Conservation (phyloP, 768 basidiomycete species). For the Serendipita sp. region DNA sequence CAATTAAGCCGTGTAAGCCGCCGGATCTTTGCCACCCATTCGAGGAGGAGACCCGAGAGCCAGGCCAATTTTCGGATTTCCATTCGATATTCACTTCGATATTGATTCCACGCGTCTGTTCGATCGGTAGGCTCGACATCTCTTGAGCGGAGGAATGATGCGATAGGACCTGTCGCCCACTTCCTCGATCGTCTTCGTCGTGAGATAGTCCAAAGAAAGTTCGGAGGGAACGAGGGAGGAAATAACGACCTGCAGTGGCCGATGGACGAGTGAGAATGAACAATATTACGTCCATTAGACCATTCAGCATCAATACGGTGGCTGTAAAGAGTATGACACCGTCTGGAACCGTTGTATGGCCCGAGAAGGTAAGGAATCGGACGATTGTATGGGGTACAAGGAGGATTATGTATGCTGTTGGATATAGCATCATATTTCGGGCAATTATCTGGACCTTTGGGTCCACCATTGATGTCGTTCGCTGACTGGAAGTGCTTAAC, state of each 20-base stretch:
- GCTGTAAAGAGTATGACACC: not conserved
- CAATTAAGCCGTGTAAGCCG: no score
- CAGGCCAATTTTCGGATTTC: no score
- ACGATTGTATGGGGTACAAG: not conserved
- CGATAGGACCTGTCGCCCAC: no score
- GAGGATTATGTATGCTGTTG: not conserved
- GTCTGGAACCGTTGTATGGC: not conserved
- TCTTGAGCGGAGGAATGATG: no score
- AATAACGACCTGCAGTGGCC: not conserved
- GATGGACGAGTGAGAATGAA: not conserved
- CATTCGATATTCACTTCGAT: no score
- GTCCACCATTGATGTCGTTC: not conserved
- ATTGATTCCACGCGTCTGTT: no score
- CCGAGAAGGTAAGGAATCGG: not conserved
- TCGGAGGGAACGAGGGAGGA: not conserved
- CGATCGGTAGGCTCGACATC: no score
- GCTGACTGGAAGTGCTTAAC: no score
- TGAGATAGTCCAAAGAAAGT: not conserved
- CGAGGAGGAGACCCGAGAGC: no score
- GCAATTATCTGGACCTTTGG: not conserved
- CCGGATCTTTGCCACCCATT: no score
- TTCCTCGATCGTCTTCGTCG: not conserved
- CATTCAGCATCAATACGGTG: not conserved
- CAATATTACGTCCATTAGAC: not conserved
- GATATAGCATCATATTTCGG: not conserved